These are phyloP conservation scores for Silene latifolia DNA, from an alignment of 148 eudicot genomes.

Conservation along the genomic window DNA sequence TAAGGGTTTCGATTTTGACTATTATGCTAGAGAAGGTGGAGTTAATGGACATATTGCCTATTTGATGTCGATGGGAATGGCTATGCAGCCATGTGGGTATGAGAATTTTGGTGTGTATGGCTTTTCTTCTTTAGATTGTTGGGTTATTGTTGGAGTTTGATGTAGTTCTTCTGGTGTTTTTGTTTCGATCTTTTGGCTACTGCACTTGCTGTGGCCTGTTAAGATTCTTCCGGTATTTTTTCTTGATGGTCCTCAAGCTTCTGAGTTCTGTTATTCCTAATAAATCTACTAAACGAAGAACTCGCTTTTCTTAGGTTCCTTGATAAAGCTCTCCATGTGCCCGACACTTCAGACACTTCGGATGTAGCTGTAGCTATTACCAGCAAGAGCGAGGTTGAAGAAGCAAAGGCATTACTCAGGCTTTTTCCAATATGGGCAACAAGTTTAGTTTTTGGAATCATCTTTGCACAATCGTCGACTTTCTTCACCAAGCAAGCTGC, in stretches of 20 bases:
- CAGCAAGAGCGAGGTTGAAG: neutral
- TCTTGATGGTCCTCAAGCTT: no score
- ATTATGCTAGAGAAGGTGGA: no score
- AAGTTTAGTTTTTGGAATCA: neutral
- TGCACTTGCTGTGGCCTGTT: slow-evolving; percentile 8
- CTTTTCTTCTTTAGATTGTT: no score
- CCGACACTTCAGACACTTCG: neutral
- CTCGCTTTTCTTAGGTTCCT: neutral
- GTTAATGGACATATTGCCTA: no score
- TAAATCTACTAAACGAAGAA: no score
- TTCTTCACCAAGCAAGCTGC: neutral
- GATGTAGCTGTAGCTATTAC: neutral
- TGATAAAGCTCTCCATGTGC: neutral
- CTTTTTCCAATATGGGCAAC: neutral
- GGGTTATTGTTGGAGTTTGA: no score
- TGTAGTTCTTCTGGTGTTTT: neutral
- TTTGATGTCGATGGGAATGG: no score
- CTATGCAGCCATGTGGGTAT: no score
- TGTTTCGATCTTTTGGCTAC: slow-evolving; percentile 3
- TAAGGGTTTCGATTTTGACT: no score
- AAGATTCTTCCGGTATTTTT: no score
- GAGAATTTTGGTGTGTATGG: no score
- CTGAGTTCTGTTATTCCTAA: no score
- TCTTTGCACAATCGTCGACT: neutral
- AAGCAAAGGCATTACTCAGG: neutral